Evolutionary conservation across 148 eudicot species (phyloP).

Genomic region (Fallopia convolvulus): DNA sequence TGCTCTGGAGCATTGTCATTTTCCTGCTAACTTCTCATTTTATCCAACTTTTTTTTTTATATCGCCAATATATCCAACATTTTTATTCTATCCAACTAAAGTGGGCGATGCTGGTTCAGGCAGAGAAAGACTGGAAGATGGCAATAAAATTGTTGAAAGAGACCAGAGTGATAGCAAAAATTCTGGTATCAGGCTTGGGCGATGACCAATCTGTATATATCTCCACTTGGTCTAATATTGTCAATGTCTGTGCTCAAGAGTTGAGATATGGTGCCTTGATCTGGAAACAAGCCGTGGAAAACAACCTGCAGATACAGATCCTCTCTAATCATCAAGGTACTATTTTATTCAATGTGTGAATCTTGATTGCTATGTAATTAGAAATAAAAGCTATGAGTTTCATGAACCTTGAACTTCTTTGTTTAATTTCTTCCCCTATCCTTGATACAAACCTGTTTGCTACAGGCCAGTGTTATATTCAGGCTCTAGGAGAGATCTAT

Average conservation of each 20-base stretch:
- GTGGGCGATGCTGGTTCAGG: conserved; percentile 29
- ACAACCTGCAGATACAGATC: conserved; percentile 32
- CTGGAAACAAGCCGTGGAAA: conserved; percentile 56
- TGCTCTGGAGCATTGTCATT: background rate
- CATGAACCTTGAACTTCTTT: background rate
- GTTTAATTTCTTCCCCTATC: background rate
- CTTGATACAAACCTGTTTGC: conserved; percentile 9
- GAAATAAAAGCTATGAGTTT: background rate
- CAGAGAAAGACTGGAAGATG: conserved; percentile 46
- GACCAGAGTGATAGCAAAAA: conserved; percentile 30
- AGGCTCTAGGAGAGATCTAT: conserved; percentile 69
- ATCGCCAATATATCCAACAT: too few relatives aligned
- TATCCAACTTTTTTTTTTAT: background rate
- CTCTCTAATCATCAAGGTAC: conserved; percentile 57
- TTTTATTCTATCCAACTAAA: background rate
- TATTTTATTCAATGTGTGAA: background rate
- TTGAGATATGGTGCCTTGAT: conserved; percentile 52
- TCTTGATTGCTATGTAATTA: background rate
- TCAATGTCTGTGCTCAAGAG: conserved; percentile 57
- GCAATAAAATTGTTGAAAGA: conserved; percentile 56
- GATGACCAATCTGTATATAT: conserved; percentile 47
- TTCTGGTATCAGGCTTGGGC: conserved; percentile 39
- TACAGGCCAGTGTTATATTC: conserved; percentile 53
- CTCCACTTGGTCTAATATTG: conserved; percentile 52
- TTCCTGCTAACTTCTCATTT: background rate